Percentiles rank a stretch among this genome's conserved stretches.
These are phyloP conservation scores for Hanseniaspora clermontiae DNA, from an alignment of 805 yeast species.

Conservation along the genomic window DNA sequence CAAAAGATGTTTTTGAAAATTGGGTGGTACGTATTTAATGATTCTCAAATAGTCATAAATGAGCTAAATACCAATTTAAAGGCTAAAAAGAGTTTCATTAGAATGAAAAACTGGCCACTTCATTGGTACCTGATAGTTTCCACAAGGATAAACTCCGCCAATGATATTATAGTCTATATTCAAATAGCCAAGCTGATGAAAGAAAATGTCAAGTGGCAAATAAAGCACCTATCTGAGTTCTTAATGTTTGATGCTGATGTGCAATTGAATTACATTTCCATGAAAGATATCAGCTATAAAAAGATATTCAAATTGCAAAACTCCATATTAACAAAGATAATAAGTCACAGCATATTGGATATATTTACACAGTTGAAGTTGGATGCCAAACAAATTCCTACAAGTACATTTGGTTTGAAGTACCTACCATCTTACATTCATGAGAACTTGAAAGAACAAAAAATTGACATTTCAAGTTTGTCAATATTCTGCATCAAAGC, in stretches of 20 bases:
- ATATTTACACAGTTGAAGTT: slow-evolving; percentile 24
- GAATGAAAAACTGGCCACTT: slow-evolving; percentile 27
- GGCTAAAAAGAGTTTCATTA: slow-evolving; percentile 24
- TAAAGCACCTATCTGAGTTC: slow-evolving; percentile 21
- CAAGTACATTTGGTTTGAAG: not conserved
- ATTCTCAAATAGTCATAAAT: slow-evolving; percentile 2
- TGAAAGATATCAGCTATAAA: slow-evolving; percentile 27
- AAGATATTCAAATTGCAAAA: slow-evolving; percentile 24
- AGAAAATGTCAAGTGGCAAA: slow-evolving; percentile 25
- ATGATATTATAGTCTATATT: slow-evolving; percentile 25
- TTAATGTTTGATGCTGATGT: slow-evolving; percentile 15
- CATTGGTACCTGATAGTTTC: slow-evolving; percentile 28
- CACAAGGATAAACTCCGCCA: slow-evolving; percentile 23
- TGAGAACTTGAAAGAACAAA: slow-evolving; percentile 19
- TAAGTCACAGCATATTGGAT: slow-evolving; percentile 28
- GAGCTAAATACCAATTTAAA: slow-evolving; percentile 3
- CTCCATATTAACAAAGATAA: slow-evolving; percentile 25
- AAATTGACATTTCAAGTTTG: not conserved
- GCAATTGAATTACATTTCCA: slow-evolving; percentile 12
- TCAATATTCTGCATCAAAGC: slow-evolving; percentile 9
- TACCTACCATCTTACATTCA: slow-evolving; percentile 7
- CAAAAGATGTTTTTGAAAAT: slow-evolving; percentile 28
- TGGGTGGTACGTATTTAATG: slow-evolving; percentile 22
- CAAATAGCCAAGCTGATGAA: slow-evolving; percentile 27
- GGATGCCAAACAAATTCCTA: not conserved